Conservation (phyloP, 768 basidiomycete genomes). For the Mycena polygramma region DNA sequence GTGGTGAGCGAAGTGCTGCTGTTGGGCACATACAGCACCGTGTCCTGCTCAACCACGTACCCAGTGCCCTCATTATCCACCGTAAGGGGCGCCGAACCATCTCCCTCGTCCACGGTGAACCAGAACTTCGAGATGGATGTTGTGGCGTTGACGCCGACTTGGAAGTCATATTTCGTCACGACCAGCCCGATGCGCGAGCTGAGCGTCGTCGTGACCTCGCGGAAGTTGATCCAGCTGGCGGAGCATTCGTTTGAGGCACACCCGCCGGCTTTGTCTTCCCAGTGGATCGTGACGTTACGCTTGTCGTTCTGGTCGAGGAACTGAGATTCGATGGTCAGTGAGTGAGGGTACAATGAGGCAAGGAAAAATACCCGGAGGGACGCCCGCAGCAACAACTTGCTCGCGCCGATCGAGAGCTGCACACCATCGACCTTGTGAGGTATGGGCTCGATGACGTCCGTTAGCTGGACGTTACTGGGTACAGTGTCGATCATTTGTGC, state of each 20-base stretch:
- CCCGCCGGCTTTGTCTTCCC: conserved; percentile 25
- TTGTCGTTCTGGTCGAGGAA: conserved; percentile 46
- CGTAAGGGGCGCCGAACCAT: conserved; percentile 52
- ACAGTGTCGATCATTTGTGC: conserved; percentile 64
- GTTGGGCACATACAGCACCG: conserved; percentile 57
- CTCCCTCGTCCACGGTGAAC: conserved; percentile 62
- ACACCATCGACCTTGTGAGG: conserved; percentile 56
- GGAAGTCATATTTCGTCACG: conserved; percentile 58
- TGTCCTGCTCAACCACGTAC: conserved; percentile 59
- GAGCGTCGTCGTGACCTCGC: conserved; percentile 53
- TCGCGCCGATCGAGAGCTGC: conserved; percentile 40
- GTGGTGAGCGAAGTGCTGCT: conserved; percentile 48
- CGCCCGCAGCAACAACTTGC: conserved; percentile 9
- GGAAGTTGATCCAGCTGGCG: conserved; percentile 49
- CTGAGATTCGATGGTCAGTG: conserved; percentile 37
- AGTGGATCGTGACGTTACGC: conserved; percentile 49
- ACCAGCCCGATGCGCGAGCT: conserved; percentile 46
- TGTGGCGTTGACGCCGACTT: conserved; percentile 55
- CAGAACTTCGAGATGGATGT: conserved; percentile 63
- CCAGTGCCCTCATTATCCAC: conserved; percentile 59
- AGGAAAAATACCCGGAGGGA: conserved; percentile 23
- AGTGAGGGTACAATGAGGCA: conserved; percentile 10
- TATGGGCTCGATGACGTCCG: conserved; percentile 58
- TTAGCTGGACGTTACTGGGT: conserved; percentile 58
- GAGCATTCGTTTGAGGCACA: conserved; percentile 20